Conservation (phyloP, 1,284 basidiomycete genomes). For the Porphyrellus sp. region DNA sequence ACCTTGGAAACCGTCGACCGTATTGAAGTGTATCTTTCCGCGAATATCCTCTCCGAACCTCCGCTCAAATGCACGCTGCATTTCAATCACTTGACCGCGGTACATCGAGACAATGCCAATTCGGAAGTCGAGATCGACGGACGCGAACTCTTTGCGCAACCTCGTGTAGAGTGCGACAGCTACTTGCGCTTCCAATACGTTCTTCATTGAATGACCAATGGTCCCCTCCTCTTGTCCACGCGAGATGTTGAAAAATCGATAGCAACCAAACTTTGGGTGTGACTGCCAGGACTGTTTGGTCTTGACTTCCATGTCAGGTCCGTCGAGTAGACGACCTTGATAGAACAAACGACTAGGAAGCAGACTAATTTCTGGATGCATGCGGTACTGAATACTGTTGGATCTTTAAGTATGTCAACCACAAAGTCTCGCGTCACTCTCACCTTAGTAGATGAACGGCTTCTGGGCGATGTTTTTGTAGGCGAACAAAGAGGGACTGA, state of each 20-base stretch:
- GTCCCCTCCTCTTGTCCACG: conserved; percentile 56
- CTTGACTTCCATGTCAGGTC: conserved; percentile 83
- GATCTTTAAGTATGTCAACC: conserved; percentile 8
- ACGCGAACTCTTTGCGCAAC: conserved; percentile 64
- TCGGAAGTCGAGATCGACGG: conserved; percentile 68
- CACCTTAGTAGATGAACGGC: conserved; percentile 90
- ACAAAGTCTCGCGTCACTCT: conserved; percentile 14
- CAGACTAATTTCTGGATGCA: conserved; percentile 95
- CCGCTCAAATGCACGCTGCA: conserved; percentile 69
- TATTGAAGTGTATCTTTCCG: conserved; percentile 88
- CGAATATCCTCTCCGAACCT: conserved; percentile 75
- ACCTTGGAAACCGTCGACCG: conserved; percentile 97
- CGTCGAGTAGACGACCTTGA: conserved; percentile 76
- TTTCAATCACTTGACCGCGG: conserved; percentile 82
- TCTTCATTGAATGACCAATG: conserved; percentile 73
- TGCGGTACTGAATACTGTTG: conserved; percentile 94
- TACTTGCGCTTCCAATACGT: conserved; percentile 72
- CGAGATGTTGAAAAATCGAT: conserved; percentile 84
- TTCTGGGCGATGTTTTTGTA: conserved; percentile 76
- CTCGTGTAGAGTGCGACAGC: conserved; percentile 81
- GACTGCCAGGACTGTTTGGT: conserved; percentile 88
- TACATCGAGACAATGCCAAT: conserved; percentile 97
- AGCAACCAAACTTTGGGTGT: conserved; percentile 78
- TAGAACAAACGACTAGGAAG: conserved; percentile 94
- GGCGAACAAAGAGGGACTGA: conserved; percentile 90